phyloP scores from a whole-genome alignment of 2,329 filamentous ascomycete species.

The Alternaria sp. region DNA sequence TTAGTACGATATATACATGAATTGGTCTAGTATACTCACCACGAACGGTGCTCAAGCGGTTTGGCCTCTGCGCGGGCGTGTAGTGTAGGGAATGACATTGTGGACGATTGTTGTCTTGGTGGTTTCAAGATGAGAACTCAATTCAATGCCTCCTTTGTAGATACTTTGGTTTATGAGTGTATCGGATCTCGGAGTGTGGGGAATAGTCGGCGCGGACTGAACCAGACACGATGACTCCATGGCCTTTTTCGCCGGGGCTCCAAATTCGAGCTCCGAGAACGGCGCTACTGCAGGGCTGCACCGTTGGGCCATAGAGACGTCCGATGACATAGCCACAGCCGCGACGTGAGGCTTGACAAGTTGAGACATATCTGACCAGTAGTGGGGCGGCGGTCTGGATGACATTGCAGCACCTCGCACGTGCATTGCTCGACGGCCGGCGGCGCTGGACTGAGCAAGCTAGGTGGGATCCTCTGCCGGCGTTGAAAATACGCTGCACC shows the following conservation, averaged over 20 bases:
- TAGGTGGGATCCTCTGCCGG: constrained; percentile 15
- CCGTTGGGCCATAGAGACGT: background rate
- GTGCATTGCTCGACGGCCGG: constrained; percentile 22
- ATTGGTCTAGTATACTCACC: background rate
- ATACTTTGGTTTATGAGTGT: no score
- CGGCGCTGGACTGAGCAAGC: constrained; percentile 4
- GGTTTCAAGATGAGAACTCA: no score
- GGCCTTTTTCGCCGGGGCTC: constrained; percentile 25
- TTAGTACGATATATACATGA: background rate
- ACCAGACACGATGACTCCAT: constrained; percentile 33
- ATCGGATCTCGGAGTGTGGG: constrained; percentile 26
- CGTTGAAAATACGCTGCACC: constrained; percentile 9
- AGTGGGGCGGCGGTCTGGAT: background rate
- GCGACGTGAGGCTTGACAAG: background rate
- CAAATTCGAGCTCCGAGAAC: constrained; percentile 23
- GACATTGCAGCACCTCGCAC: constrained; percentile 12
- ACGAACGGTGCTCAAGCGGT: constrained; percentile 50
- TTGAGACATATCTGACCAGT: background rate
- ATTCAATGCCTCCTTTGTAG: no score
- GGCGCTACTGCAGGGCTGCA: constrained; percentile 31
- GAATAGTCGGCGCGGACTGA: constrained; percentile 7
- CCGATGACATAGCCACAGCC: background rate
- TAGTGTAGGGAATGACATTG: constrained; percentile 47
- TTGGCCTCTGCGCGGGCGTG: constrained; percentile 52
- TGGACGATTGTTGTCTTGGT: no score